phyloP scores from a whole-genome alignment of 2,329 filamentous ascomycete species.

The Amauroascus verrucosus region DNA sequence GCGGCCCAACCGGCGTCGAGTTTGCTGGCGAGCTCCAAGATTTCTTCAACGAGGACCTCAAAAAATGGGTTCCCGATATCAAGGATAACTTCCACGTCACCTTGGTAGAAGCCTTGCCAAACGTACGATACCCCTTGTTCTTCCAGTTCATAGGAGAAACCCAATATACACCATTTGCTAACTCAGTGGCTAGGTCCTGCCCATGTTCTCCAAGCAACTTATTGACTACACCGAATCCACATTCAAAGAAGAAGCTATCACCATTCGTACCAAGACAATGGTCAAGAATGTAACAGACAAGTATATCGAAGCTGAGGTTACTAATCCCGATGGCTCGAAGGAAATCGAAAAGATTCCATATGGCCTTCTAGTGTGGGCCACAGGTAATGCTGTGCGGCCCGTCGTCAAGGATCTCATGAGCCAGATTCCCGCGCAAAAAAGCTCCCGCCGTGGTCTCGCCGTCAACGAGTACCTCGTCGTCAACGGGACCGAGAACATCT shows the following conservation, averaged over 20 bases:
- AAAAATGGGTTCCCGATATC: slow-evolving; percentile 96
- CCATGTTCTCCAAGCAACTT: slow-evolving; percentile 97
- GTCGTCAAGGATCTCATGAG: slow-evolving; percentile 84
- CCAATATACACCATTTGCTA: too few species aligned
- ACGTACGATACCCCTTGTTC: too few species aligned
- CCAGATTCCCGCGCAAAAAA: slow-evolving; percentile 87
- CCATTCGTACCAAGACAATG: slow-evolving; percentile 97
- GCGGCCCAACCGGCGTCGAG: slow-evolving; percentile 93
- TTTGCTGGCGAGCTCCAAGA: slow-evolving; percentile 97
- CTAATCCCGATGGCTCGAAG: slow-evolving; percentile 74
- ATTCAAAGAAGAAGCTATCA: slow-evolving; percentile 96
- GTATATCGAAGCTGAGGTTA: slow-evolving; percentile 80
- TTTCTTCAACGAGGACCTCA: slow-evolving; percentile 96
- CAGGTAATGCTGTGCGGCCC: slow-evolving; percentile 84
- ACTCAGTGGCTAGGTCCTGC: slow-evolving; percentile 58
- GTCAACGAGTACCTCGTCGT: slow-evolving; percentile 99
- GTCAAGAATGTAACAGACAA: slow-evolving; percentile 94
- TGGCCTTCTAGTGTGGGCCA: slow-evolving; percentile 95
- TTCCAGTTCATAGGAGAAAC: too few species aligned
- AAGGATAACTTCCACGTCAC: slow-evolving; percentile 93
- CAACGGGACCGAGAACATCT: slow-evolving; percentile 92
- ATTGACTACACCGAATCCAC: slow-evolving; percentile 99
- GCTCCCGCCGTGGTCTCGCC: slow-evolving; percentile 84
- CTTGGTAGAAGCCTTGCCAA: slow-evolving; percentile 91
- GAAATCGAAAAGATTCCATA: slow-evolving; percentile 73